phyloP scores from a whole-genome alignment of 2,329 filamentous ascomycete genomes.

The Xylariaceae sp. region DNA sequence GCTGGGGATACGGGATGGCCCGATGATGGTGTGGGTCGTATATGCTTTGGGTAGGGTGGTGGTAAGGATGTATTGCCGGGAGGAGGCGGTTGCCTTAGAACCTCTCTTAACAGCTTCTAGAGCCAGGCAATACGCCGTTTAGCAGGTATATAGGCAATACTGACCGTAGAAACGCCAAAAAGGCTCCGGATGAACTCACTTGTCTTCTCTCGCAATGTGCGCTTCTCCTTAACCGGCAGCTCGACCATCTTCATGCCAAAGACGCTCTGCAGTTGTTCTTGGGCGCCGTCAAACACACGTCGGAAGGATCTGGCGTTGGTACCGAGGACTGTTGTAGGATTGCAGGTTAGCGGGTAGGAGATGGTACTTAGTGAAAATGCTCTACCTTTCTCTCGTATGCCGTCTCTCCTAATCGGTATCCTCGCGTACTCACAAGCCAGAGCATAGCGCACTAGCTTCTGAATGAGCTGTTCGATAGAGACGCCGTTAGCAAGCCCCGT shows the following conservation, averaged over 20 bases:
- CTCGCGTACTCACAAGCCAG: conserved; percentile 63
- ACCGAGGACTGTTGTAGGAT: conserved; percentile 58
- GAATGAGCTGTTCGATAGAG: conserved; percentile 51
- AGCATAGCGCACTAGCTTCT: conserved; percentile 66
- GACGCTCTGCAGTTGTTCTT: conserved; percentile 62
- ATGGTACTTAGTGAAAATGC: not conserved
- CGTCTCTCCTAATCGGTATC: conserved; percentile 55
- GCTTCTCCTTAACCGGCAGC: conserved; percentile 75
- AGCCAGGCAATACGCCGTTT: conserved; percentile 4
- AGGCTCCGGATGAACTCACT: conserved; percentile 42
- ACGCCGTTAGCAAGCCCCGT: conserved; percentile 13
- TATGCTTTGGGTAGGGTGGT: conserved; percentile 67
- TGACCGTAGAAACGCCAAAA: not conserved
- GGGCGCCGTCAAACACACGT: conserved; percentile 70
- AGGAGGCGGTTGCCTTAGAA: conserved; percentile 49
- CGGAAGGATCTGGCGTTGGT: conserved; percentile 68
- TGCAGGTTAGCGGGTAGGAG: conserved; percentile 1
- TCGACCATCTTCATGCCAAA: conserved; percentile 96
- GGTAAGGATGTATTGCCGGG: conserved; percentile 72
- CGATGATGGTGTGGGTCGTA: conserved; percentile 62
- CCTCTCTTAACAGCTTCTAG: conserved; percentile 36
- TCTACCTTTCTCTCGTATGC: conserved; percentile 61
- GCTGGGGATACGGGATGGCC: conserved; percentile 64
- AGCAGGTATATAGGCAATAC: conserved; percentile 32
- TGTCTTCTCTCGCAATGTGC: conserved; percentile 72